Percentiles rank a stretch among this genome's conserved stretches.
Evolutionary conservation across 352 stramenopile species (phyloP).

Genomic region (Phytophthora meadii): DNA sequence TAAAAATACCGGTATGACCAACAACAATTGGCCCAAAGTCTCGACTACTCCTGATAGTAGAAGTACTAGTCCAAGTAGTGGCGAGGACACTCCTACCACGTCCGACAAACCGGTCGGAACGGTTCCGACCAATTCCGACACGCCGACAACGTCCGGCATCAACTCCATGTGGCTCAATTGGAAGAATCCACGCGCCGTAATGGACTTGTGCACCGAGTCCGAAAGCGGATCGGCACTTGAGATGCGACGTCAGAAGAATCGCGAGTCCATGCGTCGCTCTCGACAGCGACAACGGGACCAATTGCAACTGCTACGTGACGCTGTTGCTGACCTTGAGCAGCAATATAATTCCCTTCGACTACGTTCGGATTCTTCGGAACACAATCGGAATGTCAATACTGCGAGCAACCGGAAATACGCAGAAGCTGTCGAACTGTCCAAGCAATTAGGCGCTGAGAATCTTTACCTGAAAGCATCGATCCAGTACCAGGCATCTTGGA

Average conservation of each 20-base stretch:
- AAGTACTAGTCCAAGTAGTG: constrained; percentile 35
- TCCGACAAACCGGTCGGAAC: constrained; percentile 1
- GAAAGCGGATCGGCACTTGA: constrained; percentile 45
- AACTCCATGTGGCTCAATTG: constrained; percentile 58
- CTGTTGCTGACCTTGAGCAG: constrained; percentile 44
- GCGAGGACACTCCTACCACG: constrained; percentile 27
- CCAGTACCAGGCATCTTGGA: constrained; percentile 55
- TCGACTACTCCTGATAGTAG: constrained; percentile 6
- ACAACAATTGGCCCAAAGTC: not conserved
- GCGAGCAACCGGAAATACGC: constrained; percentile 21
- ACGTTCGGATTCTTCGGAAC: constrained; percentile 14
- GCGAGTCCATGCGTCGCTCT: constrained; percentile 65
- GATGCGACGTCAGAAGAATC: constrained; percentile 56
- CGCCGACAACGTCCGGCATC: constrained; percentile 1
- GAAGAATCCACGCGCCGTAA: constrained; percentile 35
- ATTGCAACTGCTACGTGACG: constrained; percentile 48
- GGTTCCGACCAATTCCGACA: not conserved
- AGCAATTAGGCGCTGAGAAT: constrained; percentile 62
- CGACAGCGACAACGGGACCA: constrained; percentile 57
- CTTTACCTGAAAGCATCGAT: constrained; percentile 54
- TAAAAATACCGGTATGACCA: not conserved
- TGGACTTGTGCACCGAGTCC: constrained; percentile 44
- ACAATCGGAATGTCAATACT: not conserved
- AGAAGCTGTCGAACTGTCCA: constrained; percentile 40
- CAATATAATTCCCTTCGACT: constrained; percentile 54